These are phyloP conservation scores for Penicillium lividum DNA, from an alignment of 495 filamentous ascomycete genomes.

Conservation along the genomic window DNA sequence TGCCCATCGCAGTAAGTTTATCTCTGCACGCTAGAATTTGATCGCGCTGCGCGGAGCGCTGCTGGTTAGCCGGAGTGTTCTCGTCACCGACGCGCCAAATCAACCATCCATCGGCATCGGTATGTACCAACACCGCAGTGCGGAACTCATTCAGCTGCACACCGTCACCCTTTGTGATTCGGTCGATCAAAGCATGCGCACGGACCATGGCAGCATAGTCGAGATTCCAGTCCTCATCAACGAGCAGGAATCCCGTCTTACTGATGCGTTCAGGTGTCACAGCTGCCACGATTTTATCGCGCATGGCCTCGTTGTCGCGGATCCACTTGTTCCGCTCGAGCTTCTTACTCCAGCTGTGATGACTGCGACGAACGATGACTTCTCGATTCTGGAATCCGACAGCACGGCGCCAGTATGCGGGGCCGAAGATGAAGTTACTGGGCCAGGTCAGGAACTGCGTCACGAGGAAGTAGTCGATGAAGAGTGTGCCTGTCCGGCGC, in stretches of 20 bases:
- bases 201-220: slow-evolving; percentile 74
- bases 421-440: slow-evolving; percentile 64
- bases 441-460: slow-evolving; percentile 76
- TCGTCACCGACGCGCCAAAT: slow-evolving; percentile 56
- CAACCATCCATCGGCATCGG: slow-evolving; percentile 66
- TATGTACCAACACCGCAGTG: slow-evolving; percentile 64
- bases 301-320: slow-evolving; percentile 46
- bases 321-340: slow-evolving; percentile 47
- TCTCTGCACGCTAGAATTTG: slow-evolving; percentile 74
- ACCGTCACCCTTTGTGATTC: slow-evolving; percentile 46
- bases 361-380: slow-evolving; percentile 71
- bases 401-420: slow-evolving; percentile 67
- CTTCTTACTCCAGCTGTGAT: slow-evolving; percentile 37
- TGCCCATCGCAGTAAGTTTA: slow-evolving; percentile 66
- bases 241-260: slow-evolving; percentile 78
- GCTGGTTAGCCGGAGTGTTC: slow-evolving; percentile 52
- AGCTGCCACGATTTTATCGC: slow-evolving; percentile 59
- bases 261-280: slow-evolving; percentile 60
- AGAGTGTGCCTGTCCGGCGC: slow-evolving; percentile 58
- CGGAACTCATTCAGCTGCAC: slow-evolving; percentile 55
- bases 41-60: slow-evolving; percentile 44
- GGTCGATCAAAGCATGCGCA: slow-evolving; percentile 61
- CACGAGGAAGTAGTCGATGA: slow-evolving; percentile 69
- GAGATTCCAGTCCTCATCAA: slow-evolving; percentile 78
- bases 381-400: slow-evolving; percentile 71